Base-by-base conservation (phyloP, 2,329 filamentous ascomycete species). In the Paracoccidioides lutzii region DNA sequence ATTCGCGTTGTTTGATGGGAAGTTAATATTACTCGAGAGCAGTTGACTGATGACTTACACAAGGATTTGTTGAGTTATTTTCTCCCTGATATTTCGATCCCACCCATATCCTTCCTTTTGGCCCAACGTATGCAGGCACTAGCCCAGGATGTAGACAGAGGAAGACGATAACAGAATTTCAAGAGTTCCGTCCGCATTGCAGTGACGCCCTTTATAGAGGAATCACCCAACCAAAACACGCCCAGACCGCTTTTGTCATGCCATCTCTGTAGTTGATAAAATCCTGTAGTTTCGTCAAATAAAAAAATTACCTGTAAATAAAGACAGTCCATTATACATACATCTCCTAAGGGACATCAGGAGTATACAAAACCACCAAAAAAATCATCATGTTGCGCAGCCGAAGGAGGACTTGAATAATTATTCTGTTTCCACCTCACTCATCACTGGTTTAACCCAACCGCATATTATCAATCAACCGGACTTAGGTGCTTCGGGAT, bases 401-500 rank as follows among this genome's bases (percentile, higher is more conserved):
- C 3, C 14, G 14, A 42, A 43, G n/a, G 30, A 32, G 9, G 6
- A 41, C 22, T 42, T 14, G 9, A 9, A 10, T 1, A 35, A 38
- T 5, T 45, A 15, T 30, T n/a, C 37, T 5, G 22, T 28, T 33
- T 43, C 50, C 15, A 1, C 32, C 22, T 52, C 22, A 43, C 38
- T 28, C 41, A n/a, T 33, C 28, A 44, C 51, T 32, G 28, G 35
- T 15, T 10, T 5, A 6, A 10, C 22, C 28, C 35, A 3, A 15
- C 42, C 30, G 0, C 12, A 41, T 7, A 28, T 12, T n/a, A 4
- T 5, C 2, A 9, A 30, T 52, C 50, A 52, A 42, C 10, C 33
- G 15, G 41, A 5, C 52, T 53, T 46, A 9, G 38, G 41, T 14
- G 69, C 71, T 51, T 72, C 70, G 2, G 67, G 65, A 59, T 81